Conservation (phyloP, 805 yeast species). For the Candida parachauliodes region DNA sequence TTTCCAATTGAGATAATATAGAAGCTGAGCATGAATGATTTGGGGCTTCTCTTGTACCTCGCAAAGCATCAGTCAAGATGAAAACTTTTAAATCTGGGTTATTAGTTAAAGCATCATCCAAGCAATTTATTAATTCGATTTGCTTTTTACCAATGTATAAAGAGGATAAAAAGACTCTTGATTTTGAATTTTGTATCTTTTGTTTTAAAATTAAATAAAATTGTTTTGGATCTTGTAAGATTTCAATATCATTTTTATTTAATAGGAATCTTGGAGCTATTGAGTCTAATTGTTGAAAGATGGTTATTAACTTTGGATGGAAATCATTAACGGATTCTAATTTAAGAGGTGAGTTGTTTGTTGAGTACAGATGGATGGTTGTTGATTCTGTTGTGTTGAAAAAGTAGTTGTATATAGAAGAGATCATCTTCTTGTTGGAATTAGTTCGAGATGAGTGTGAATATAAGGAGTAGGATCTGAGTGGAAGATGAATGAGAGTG, state of each 20-base stretch:
- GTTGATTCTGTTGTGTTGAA: slow-evolving; percentile 11
- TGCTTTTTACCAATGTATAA: slow-evolving; percentile 84
- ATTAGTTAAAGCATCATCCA: slow-evolving; percentile 54
- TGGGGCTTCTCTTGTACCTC: slow-evolving; percentile 95
- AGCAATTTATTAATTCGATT: slow-evolving; percentile 62
- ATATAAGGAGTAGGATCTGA: too few relatives aligned
- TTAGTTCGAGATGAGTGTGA: too few relatives aligned
- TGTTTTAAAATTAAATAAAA: slow-evolving; percentile 64
- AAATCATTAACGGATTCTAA: slow-evolving; percentile 22
- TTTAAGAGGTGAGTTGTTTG: slow-evolving; percentile 21
- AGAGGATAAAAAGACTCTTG: slow-evolving; percentile 75
- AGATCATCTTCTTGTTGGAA: slow-evolving; percentile 15
- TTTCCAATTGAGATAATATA: slow-evolving; percentile 61
- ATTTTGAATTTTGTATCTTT: slow-evolving; percentile 60
- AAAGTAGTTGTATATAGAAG: slow-evolving; percentile 24
- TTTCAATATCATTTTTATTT: slow-evolving; percentile 51
- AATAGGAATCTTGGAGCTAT: slow-evolving; percentile 68
- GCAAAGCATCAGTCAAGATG: slow-evolving; percentile 77
- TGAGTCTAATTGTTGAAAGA: slow-evolving; percentile 53
- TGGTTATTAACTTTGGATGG: slow-evolving; percentile 41
- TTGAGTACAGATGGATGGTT: slow-evolving; percentile 16
- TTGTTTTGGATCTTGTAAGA: slow-evolving; percentile 62
- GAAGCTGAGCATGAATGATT: slow-evolving; percentile 65
- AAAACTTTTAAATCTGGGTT: slow-evolving; percentile 65
- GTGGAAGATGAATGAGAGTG: too few relatives aligned